Evolutionary conservation across 176 grass and related monocot genomes (phyloP).

Genomic region (barley (Hordeum vulgare)): MorexV3_pseudomolecules_assembly NC_058518.1:467700185-467700684

Average conservation of each 20-base stretch:
- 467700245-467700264: neutral
- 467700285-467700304: neutral
- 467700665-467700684: constrained; percentile 94
- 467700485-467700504: constrained; percentile 24
- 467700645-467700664: constrained; percentile 61
- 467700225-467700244: neutral
- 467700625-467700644: constrained; percentile 5
- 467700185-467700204: neutral
- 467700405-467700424: constrained; percentile 25
- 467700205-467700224: neutral
- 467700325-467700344: neutral
- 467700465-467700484: neutral
- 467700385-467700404: neutral
- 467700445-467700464: neutral
- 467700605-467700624: constrained; percentile 43
- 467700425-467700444: neutral
- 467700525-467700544: constrained; percentile 12
- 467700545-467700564: neutral
- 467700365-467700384: neutral
- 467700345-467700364: neutral
- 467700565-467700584: neutral
- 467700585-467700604: constrained; percentile 12
- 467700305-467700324: neutral
- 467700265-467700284: neutral
- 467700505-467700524: neutral